A percentile compares a stretch with the other conserved stretches of the same genome.
Conservation (phyloP, 2,329 filamentous ascomycete genomes). For the Stagonosporopsis chrysanthemi region DNA sequence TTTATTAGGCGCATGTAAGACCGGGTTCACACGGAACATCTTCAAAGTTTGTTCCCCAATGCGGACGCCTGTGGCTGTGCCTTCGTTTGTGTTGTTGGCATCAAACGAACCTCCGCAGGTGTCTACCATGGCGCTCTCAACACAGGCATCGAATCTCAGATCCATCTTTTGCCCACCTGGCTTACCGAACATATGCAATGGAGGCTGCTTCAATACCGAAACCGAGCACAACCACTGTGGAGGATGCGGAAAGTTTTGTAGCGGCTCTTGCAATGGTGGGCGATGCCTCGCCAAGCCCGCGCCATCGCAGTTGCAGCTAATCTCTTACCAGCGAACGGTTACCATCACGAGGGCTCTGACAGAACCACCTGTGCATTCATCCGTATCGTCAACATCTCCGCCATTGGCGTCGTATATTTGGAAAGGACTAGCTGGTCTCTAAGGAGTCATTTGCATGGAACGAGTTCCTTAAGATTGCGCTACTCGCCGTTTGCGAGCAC, state of each 20-base stretch:
- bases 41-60: constrained; percentile 1
- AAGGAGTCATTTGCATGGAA: background rate
- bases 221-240: constrained; percentile 8
- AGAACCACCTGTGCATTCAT: background rate
- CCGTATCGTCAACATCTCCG: background rate
- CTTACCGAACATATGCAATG: constrained; percentile 1
- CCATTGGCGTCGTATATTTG: constrained; percentile 2
- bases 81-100: background rate
- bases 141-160: background rate
- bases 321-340: background rate
- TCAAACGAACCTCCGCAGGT: background rate
- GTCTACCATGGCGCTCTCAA: background rate
- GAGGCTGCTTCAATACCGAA: constrained; percentile 8
- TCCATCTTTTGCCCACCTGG: background rate
- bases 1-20: background rate
- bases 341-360: background rate
- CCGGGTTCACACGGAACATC: background rate
- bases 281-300: constrained; percentile 3
- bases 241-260: constrained; percentile 9
- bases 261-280: constrained; percentile 1
- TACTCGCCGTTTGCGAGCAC: background rate
- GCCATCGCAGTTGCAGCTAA: background rate
- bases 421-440: constrained; percentile 1
- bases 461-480: background rate
- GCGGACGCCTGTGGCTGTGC: background rate